Base-by-base conservation (phyloP, 768 basidiomycete species). In the Asterophora parasitica region DNA sequence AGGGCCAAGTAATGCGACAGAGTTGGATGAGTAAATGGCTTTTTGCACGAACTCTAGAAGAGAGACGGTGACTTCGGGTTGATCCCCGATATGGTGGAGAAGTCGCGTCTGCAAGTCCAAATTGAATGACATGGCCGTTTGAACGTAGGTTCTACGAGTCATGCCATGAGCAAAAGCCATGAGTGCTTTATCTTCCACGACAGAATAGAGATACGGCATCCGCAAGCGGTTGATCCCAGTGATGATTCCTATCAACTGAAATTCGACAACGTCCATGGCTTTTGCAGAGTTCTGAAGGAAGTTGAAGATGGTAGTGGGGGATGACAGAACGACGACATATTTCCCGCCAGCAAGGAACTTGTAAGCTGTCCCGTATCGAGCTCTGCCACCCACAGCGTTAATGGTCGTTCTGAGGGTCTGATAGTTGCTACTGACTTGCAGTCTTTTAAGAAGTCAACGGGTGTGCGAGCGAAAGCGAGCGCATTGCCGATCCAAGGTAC, bases 141-240 rank as follows among this genome's bases (percentile, higher is more conserved):
- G 46, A 9, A 47, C 36, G 32, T 40, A 47, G 10, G 38, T 47
- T 26, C 46, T 40, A 13, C 46, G 46, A 28, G 46, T 19, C 46
- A 47, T 47, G 1, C 46, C 46, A 16, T 41, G 36, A 33, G 46
- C 46, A 32, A 47, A 47, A 11, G 46, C 46, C 11, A 33, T 34
- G 39, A 47, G 46, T 39, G 46, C 46, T 32, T 47, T 47, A 15
- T 47, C 38, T 38, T 47, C 46, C 13, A 47, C 46, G 16, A 47
- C 31, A 13, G 46, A 26, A 26, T 47, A 47, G 16, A 47, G 46
- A 30, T 47, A 47, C 11, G 46, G 38, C 46, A 47, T 40, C 6
- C 46, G 46, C 7, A 30, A 41, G 39, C 46, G 46, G 19, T 47
- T 40, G 7, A 47, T 41, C 38, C 46, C 46, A 39, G 46, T 47